Conservation (phyloP, 441 rosid genomes). For the Breynia disticha region DNA sequence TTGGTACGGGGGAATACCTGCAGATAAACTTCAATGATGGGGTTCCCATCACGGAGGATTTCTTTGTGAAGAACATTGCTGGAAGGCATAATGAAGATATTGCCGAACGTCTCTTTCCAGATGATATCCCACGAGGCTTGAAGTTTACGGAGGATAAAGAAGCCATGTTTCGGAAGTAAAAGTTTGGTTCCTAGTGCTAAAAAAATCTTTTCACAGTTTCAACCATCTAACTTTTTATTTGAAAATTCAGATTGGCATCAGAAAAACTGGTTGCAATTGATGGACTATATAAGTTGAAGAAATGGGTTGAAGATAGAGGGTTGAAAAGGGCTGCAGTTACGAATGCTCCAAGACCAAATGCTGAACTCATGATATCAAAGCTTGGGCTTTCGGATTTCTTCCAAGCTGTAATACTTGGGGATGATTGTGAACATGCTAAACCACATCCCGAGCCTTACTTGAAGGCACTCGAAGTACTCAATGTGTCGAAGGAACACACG, state of each 20-base stretch:
- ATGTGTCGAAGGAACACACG: slow-evolving; percentile 72
- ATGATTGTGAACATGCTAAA: slow-evolving; percentile 70
- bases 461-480: slow-evolving; percentile 67
- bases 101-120: slow-evolving; percentile 55
- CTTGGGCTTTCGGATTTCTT: slow-evolving; percentile 78
- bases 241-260: slow-evolving; percentile 44
- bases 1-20: not conserved
- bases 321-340: slow-evolving; percentile 90
- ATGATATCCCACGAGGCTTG: slow-evolving; percentile 56
- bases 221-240: not conserved
- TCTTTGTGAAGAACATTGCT: slow-evolving; percentile 52
- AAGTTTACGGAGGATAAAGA: slow-evolving; percentile 66
- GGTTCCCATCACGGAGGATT: slow-evolving; percentile 69
- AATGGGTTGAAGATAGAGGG: slow-evolving; percentile 82
- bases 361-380: slow-evolving; percentile 66
- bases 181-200: too few relatives aligned
- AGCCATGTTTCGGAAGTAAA: slow-evolving; percentile 70
- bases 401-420: slow-evolving; percentile 58
- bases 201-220: not conserved
- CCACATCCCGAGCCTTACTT: slow-evolving; percentile 84
- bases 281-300: slow-evolving; percentile 61
- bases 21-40: slow-evolving; percentile 87
- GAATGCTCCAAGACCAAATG: slow-evolving; percentile 80
- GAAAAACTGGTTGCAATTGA: slow-evolving; percentile 47
- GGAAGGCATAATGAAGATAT: slow-evolving; percentile 78